A percentile compares a stretch with the other conserved stretches of the same genome.
Conservation (phyloP, 2,329 filamentous ascomycete species). For the Aureobasidium subglaciale region DNA sequence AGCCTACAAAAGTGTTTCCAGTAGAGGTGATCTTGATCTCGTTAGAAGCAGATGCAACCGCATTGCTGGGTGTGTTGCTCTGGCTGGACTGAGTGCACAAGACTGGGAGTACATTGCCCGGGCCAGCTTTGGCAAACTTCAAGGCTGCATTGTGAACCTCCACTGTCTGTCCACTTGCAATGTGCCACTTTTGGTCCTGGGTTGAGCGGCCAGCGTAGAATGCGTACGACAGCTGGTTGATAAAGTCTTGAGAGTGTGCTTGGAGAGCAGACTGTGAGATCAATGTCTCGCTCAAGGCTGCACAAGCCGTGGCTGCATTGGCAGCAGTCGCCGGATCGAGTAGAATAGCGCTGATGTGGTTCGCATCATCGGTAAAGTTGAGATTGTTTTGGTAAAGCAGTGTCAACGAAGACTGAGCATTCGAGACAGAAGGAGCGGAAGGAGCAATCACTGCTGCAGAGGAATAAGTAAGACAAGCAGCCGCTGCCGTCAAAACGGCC, state of each 20-base stretch:
- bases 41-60: constrained; percentile 31
- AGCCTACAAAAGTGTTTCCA: constrained; percentile 44
- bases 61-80: constrained; percentile 27
- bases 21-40: constrained; percentile 34
- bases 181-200: constrained; percentile 35
- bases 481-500: neutral
- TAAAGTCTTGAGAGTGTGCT: constrained; percentile 40
- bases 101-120: constrained; percentile 36
- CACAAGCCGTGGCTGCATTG: constrained; percentile 39
- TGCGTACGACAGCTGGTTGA: constrained; percentile 39
- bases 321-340: constrained; percentile 37
- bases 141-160: neutral
- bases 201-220: constrained; percentile 35
- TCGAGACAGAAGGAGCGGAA: constrained; percentile 21
- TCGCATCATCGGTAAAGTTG: constrained; percentile 46
- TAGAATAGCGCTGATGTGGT: constrained; percentile 46
- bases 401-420: constrained; percentile 40
- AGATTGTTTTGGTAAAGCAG: constrained; percentile 50
- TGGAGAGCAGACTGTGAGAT: constrained; percentile 37
- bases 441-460: neutral
- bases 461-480: neutral
- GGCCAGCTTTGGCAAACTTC: constrained; percentile 7
- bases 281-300: constrained; percentile 41
- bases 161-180: constrained; percentile 28
- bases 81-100: constrained; percentile 45